These are phyloP conservation scores for Candida insectalens DNA, from an alignment of 805 yeast species.

Conservation along the genomic window DNA sequence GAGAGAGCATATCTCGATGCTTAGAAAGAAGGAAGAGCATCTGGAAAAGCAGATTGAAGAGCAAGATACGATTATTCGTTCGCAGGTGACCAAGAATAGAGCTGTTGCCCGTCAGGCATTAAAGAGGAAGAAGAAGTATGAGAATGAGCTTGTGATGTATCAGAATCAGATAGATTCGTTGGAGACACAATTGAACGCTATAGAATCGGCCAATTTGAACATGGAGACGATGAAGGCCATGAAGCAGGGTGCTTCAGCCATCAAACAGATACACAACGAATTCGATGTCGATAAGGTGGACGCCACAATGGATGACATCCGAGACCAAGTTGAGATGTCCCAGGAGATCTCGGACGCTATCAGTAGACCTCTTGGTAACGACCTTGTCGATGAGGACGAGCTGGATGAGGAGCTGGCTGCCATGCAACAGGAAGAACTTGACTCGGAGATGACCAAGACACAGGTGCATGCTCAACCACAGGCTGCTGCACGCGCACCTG, in stretches of 20 bases:
- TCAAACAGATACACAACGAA: slow-evolving; percentile 93
- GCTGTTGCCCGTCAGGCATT: slow-evolving; percentile 75
- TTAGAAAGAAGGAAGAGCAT: slow-evolving; percentile 75
- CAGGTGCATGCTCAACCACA: slow-evolving; percentile 15
- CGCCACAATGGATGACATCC: slow-evolving; percentile 93
- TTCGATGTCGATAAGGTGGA: slow-evolving; percentile 95
- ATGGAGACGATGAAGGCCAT: slow-evolving; percentile 97
- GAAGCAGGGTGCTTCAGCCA: slow-evolving; percentile 95
- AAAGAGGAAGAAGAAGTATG: slow-evolving; percentile 78
- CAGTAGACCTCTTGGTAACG: slow-evolving; percentile 83
- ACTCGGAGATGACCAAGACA: slow-evolving; percentile 42
- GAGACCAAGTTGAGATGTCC: slow-evolving; percentile 92
- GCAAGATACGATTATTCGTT: slow-evolving; percentile 74
- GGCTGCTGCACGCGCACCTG: slow-evolving; percentile 3
- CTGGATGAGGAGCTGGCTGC: slow-evolving; percentile 87
- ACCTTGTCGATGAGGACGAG: slow-evolving; percentile 76
- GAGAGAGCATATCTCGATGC: slow-evolving; percentile 80
- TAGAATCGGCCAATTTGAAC: slow-evolving; percentile 93
- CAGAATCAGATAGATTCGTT: slow-evolving; percentile 83
- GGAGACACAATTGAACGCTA: slow-evolving; percentile 82
- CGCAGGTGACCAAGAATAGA: slow-evolving; percentile 62
- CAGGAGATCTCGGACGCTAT: slow-evolving; percentile 96
- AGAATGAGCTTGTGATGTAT: slow-evolving; percentile 66
- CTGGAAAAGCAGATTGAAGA: slow-evolving; percentile 75
- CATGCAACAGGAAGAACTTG: slow-evolving; percentile 76